phyloP scores from a whole-genome alignment of 345 rosid species.

The Angophora floribunda region DNA sequence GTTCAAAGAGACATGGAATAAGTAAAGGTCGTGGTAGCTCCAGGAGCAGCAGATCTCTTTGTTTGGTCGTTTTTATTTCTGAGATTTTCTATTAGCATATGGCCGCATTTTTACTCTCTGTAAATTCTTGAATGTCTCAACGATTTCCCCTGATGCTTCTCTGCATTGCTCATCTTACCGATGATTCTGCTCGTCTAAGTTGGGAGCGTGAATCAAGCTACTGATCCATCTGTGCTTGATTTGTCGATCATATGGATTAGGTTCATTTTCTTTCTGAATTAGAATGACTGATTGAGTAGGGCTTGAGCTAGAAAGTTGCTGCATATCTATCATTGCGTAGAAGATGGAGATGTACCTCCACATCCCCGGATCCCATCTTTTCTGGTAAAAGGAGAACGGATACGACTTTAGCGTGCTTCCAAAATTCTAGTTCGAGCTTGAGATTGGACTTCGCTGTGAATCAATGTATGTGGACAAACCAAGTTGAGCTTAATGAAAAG shows the following conservation, averaged over 20 bases:
- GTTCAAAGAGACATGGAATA: not conserved
- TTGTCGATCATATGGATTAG: not conserved
- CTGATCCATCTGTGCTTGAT: not conserved
- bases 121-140: not conserved
- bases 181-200: not conserved
- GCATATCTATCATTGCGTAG: not conserved
- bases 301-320: not conserved
- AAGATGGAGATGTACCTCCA: not conserved
- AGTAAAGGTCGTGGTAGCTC: not conserved
- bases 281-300: not conserved
- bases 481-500: not conserved
- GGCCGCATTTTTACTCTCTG: not conserved
- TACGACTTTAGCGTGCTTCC: not conserved
- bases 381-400: not conserved
- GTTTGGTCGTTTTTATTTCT: not conserved
- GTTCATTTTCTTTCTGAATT: not conserved
- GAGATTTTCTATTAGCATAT: not conserved
- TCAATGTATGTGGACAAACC: not conserved
- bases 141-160: not conserved
- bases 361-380: not conserved
- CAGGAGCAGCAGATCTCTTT: not conserved
- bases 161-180: not conserved
- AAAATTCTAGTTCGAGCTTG: not conserved
- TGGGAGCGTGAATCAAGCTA: not conserved
- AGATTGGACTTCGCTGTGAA: not conserved